Evolutionary conservation across 768 basidiomycete species (phyloP), one percentile per base, ranked within the genome.

Genomic region (Tulasnella sp.): DNA sequence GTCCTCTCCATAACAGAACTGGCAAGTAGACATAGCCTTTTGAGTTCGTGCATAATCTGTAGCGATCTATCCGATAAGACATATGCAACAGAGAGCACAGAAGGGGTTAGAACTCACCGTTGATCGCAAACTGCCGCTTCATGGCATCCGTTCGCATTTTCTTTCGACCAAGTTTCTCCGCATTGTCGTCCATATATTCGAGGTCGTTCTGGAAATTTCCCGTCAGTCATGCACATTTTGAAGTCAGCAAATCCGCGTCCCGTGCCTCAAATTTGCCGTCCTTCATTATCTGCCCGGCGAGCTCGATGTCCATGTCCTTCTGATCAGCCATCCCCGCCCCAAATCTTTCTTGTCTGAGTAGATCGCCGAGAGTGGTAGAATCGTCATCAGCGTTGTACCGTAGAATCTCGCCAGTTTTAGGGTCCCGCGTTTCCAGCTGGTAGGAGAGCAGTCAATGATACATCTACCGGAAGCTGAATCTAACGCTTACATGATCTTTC

Each of bases 141-240:
- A 96, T 91, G 21, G 86, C 90, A 66, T 98, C 94, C 3, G 85
- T 83, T 53, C 92, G 87, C 89, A 97, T 92, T 72, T 94, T 98
- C 70, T 91, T 84, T 58, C 93, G 76, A 41, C 88, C 90, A 0
- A 98, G 77, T 64, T 83, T 85, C 66, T 94, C 94, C 0, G 92
- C 92, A 68, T 97, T 94, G 63, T 98, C 96, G 64, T 99, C 96
- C 63, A 96, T 85, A 65, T 98, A 98, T 48, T 97, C 96, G 30
- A 93, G 73, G 65, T 93, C 81, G 63, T 86, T 85, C 86, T 92
- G 9, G 43, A 58, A 43, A 12, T 12, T 54, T 15, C 58, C 29
- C 52, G 25, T 31, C 43, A 19, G 54, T 61, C 5, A 29, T 21
- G 43, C 2, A 21, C 3, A 15, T 30, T 42, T 12, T n/a, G 24